phyloP scores from a whole-genome alignment of 495 filamentous ascomycete species.

The Penicillium cinerascens region DNA sequence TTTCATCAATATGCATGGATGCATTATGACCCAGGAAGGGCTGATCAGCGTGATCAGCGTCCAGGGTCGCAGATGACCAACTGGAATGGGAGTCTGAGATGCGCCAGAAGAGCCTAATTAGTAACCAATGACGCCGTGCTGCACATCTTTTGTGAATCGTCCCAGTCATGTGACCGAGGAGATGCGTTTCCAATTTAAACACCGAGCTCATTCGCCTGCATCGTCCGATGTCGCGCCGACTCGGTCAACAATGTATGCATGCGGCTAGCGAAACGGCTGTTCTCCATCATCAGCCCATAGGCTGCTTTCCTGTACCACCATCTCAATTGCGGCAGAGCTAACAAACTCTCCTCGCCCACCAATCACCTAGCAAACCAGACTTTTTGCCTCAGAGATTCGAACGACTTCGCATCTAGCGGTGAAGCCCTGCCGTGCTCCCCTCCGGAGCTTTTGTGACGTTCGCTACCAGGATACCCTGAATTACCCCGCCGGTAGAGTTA shows the following conservation, averaged over 20 bases:
- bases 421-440: slow-evolving; percentile 16
- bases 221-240: slow-evolving; percentile 11
- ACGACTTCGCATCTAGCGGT: slow-evolving; percentile 27
- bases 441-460: slow-evolving; percentile 2
- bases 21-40: slow-evolving; percentile 1
- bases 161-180: not conserved
- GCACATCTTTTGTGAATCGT: slow-evolving; percentile 7
- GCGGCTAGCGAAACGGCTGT: slow-evolving; percentile 1
- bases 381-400: slow-evolving; percentile 9
- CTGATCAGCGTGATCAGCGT: slow-evolving; percentile 24
- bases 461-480: not conserved
- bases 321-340: not conserved
- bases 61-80: slow-evolving; percentile 8
- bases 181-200: not conserved
- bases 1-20: slow-evolving; percentile 1
- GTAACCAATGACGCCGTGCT: slow-evolving; percentile 6
- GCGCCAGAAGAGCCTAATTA: slow-evolving; percentile 11
- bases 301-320: slow-evolving; percentile 23
- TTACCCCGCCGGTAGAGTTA: not conserved
- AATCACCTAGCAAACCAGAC: slow-evolving; percentile 6
- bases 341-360: slow-evolving; percentile 3
- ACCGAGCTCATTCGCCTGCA: not conserved
- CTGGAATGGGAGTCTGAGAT: slow-evolving; percentile 5
- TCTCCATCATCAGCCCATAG: slow-evolving; percentile 15
- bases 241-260: not conserved